Evolutionary conservation across 164 flowering plant species (phyloP).

Genomic region (Vitis vinifera): ASM3070453v1 NC_081811.1:22800501-22801000

Average conservation of each 20-base stretch:
- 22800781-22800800: background rate
- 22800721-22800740: no score
- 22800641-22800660: no score
- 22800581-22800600: no score
- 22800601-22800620: background rate
- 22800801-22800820: background rate
- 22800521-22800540: background rate
- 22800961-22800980: constrained; percentile 92
- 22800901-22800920: background rate
- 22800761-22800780: background rate
- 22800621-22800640: background rate
- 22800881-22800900: background rate
- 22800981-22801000: constrained; percentile 97
- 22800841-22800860: background rate
- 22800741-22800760: no score
- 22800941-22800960: constrained; percentile 93
- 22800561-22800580: background rate
- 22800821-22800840: background rate
- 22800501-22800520: constrained; percentile 78
- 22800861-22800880: background rate
- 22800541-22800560: background rate
- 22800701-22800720: no score
- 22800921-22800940: background rate
- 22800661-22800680: no score
- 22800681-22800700: no score